phyloP scores from a whole-genome alignment of 2,329 filamentous ascomycete genomes.

The Aspergillus ibericus region DNA sequence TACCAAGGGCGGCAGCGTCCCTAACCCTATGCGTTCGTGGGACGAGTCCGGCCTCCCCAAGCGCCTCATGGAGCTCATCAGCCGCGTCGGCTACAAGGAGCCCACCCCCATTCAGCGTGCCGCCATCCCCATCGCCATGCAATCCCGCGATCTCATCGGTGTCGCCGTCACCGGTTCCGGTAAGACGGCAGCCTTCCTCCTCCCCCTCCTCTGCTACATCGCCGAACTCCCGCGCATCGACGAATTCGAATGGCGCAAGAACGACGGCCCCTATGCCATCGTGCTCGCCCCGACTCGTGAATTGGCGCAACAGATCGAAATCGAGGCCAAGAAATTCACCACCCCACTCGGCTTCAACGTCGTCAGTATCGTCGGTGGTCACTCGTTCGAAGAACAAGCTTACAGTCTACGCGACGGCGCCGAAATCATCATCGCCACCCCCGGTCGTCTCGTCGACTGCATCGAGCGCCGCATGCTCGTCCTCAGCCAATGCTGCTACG shows the following conservation, averaged over 20 bases:
- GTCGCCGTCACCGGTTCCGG: conserved; percentile 97
- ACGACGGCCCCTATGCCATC: conserved; percentile 95
- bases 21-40: conserved; percentile 97
- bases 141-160: conserved; percentile 93
- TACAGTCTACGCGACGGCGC: conserved; percentile 88
- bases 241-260: conserved; percentile 78
- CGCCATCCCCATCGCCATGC: conserved; percentile 90
- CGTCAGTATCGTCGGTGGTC: conserved; percentile 96
- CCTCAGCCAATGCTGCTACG: conserved; percentile 92
- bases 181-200: conserved; percentile 93
- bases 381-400: conserved; percentile 89
- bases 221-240: conserved; percentile 81
- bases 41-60: conserved; percentile 77
- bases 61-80: conserved; percentile 76
- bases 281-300: conserved; percentile 96
- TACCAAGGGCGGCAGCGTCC: conserved; percentile 87
- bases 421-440: conserved; percentile 98
- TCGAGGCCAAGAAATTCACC: conserved; percentile 90
- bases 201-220: conserved; percentile 93
- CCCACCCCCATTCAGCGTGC: conserved; percentile 90
- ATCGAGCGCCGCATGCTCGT: conserved; percentile 91
- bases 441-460: conserved; percentile 93
- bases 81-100: conserved; percentile 84
- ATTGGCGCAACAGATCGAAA: conserved; percentile 94
- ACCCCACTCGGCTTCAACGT: conserved; percentile 87